Evolutionary conservation across 495 filamentous ascomycete species (phyloP), one percentile per base, ranked within the genome.

Genomic region (Trichocladium uniseriatum): DNA sequence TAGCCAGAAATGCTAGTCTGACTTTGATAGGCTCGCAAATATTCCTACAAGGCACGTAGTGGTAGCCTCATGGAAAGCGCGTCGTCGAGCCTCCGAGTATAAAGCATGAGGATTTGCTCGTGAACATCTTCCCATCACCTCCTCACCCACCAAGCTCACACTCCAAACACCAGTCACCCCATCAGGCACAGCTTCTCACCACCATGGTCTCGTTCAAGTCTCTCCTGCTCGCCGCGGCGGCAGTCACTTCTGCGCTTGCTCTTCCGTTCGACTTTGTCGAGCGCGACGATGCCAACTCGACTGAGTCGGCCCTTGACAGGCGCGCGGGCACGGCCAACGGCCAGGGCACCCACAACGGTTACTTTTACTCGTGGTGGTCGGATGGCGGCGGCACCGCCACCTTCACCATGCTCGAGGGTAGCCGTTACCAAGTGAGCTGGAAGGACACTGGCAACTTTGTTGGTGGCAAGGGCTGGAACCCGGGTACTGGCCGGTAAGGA

Each of bases 331-430:
- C 52, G 15, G 21, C 46, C 15, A 54, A 49, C 52, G 34, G 39
- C 16, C 16, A 27, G 24, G 75, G 79, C 43, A 70, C 59, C 29
- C 68, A 72, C 62, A 74, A 76, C 44, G 76, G 75, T 43, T 81
- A 69, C 61, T 80, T 77, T 62, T 82, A 79, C 57, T 74, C 69
- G 21, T 80, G 74, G 69, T 81, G 76, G 75, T 78, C 76, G 37
- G 73, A 82, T 41, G 71, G 71, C 8, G 70, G 70, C 47, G 72
- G 70, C 27, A 53, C 60, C 38, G 75, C 77, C 2, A 68, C 63
- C 36, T 82, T 80, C 58, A 72, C 65, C 58, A 81, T 80, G 50
- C 67, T 68, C 35, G 54, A 61, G 21, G 68, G 57, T 8, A 75
- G 78, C n/a, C 58, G 64, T 24, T 82, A 80, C 63, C 63, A 59